Base-by-base conservation (phyloP, 495 filamentous ascomycete genomes). In the Penicillium cinerascens region DNA sequence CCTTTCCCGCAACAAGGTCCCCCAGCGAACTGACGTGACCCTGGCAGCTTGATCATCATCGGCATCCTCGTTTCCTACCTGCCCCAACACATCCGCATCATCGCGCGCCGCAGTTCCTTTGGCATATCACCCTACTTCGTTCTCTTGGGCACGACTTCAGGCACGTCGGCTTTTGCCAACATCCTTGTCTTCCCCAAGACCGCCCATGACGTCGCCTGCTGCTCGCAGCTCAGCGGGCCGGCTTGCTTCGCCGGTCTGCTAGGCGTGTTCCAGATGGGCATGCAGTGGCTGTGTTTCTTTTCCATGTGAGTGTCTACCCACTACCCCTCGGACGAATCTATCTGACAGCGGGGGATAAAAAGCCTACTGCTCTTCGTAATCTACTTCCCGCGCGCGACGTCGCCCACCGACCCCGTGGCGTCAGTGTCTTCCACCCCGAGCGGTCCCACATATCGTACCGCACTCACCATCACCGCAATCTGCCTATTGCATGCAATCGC, bases 71-170 rank as follows among this genome's bases (percentile, higher is more conserved):
- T 92, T 52, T 97, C 92, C 52, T 98, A 98, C 70, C 82, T 96
- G 23, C 95, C 93, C 2, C 93, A 98, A 67, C 93, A 97, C 68
- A 76, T 85, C 66, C 89, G 92, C 52, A 97, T 98, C 74, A 88
- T 95, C 56, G 70, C 79, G 38, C 83, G 91, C 29, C 83, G 87
- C 44, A 92, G 88, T 41, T 96, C 95, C n/a, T 90, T 92, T 71
- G 93, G 93, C 42, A 92, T 98, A 46, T 96, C 90, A 25, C 92
- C 93, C 3, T 89, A 89, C 61, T 98, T 95, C 60, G 82, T 98
- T 51, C 83, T 97, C 16, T 86, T 98, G 21, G 93, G 95, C 43
- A 87, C 86, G 17, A 95, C 91, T 2, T 92, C 89, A 8, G 85
- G 85, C 43, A 95, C 92, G 10, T 88, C 87, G 48, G 84, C 88